Evolutionary conservation across 2,329 filamentous ascomycete species (phyloP), one percentile per base, ranked within the genome.

Genomic region (Pseudohalonectria lignicola): DNA sequence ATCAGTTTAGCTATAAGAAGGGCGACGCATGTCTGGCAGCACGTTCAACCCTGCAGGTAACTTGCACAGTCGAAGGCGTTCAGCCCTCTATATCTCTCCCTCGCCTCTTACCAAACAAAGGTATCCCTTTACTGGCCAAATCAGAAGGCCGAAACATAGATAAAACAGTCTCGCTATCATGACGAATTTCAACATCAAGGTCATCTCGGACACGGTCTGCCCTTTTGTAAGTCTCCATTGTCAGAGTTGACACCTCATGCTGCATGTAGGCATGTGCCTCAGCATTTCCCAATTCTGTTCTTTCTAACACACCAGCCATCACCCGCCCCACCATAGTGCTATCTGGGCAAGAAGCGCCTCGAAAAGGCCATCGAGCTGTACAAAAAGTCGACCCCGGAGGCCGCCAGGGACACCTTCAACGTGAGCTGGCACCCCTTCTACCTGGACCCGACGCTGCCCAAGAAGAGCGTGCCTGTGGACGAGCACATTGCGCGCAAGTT

Each of bases 121-220:
- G n/a, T n/a, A n/a, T n/a, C n/a, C n/a, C n/a, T n/a, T n/a, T n/a
- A n/a, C n/a, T n/a, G n/a, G n/a, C n/a, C n/a, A n/a, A n/a, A n/a
- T n/a, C n/a, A n/a, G n/a, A n/a, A n/a, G n/a, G n/a, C n/a, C n/a
- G n/a, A n/a, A n/a, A n/a, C n/a, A n/a, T n/a, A n/a, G n/a, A n/a
- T n/a, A n/a, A n/a, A n/a, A n/a, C n/a, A n/a, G n/a, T n/a, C n/a
- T n/a, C n/a, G n/a, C 39, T 40, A 54, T 32, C 32, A 87, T 88
- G 83, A 76, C 79, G 16, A 75, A 77, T 50, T 84, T 88, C 64
- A 74, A 76, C 44, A 82, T 93, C 59, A 76, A 80, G 42, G 74
- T 86, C 53, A 76, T 87, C 41, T 85, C 75, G n/a, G 87, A 94
- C 61, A 83, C 77, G 3, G 74, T 92, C 48, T 93, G 86, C 55